A percentile compares a stretch with the other conserved stretches of the same genome.
Evolutionary conservation across 495 filamentous ascomycete genomes (phyloP).

Genomic region (Xylaria cubensis): DNA sequence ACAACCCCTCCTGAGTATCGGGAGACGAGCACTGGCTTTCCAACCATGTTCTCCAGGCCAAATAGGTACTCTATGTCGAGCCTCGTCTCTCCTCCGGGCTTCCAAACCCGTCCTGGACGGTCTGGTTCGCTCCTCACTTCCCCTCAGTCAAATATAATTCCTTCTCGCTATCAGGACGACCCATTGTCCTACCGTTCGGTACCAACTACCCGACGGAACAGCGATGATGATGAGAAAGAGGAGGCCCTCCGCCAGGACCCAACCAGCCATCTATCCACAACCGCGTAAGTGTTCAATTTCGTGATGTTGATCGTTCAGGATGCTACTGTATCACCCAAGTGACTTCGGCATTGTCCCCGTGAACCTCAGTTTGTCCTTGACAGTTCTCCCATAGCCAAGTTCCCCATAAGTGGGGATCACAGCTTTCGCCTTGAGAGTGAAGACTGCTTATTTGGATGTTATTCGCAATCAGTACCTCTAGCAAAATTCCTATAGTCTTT

Average conservation of each 20-base stretch:
- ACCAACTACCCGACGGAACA: slow-evolving; percentile 83
- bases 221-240: slow-evolving; percentile 77
- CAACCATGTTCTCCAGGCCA: slow-evolving; percentile 74
- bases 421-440: neutral
- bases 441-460: neutral
- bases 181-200: slow-evolving; percentile 79
- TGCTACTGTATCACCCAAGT: slow-evolving; percentile 6
- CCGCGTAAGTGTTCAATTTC: slow-evolving; percentile 61
- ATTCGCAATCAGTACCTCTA: slow-evolving; percentile 3
- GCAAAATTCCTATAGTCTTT: too few species aligned
- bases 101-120: slow-evolving; percentile 75
- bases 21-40: slow-evolving; percentile 69
- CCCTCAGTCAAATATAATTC: slow-evolving; percentile 59
- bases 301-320: slow-evolving; percentile 14
- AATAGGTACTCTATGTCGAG: slow-evolving; percentile 85
- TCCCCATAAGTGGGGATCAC: neutral
- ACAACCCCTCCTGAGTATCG: slow-evolving; percentile 96
- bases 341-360: neutral
- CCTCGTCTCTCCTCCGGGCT: slow-evolving; percentile 76
- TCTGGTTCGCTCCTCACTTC: slow-evolving; percentile 74
- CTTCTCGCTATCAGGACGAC: slow-evolving; percentile 60
- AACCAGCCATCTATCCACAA: slow-evolving; percentile 69
- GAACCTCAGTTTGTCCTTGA: neutral
- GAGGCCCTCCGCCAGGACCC: slow-evolving; percentile 68
- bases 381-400: neutral